Conservation (phyloP, 1,284 basidiomycete species). For the Cerrena zonata region DNA sequence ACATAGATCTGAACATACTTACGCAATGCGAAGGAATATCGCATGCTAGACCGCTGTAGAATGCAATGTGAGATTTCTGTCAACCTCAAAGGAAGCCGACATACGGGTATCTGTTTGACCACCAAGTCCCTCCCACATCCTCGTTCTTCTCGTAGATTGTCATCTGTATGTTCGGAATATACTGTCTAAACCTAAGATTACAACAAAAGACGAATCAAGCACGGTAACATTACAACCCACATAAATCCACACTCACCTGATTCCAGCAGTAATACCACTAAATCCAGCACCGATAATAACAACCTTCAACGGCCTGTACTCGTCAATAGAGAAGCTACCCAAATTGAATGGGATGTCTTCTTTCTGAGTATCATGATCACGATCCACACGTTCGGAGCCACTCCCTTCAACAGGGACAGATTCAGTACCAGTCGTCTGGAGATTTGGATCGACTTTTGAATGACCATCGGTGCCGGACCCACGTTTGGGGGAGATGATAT, state of each 20-base stretch:
- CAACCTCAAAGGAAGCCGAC: background rate
- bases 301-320: conserved; percentile 44
- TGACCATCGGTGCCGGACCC: too few species aligned
- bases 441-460: too few species aligned
- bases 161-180: conserved; percentile 44
- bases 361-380: too few species aligned
- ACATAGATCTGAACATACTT: too few species aligned
- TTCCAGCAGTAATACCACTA: conserved; percentile 49
- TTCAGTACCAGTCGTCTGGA: too few species aligned
- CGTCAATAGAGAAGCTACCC: conserved; percentile 37
- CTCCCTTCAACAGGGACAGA: too few species aligned
- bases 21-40: conserved; percentile 49
- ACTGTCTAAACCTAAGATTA: conserved; percentile 40
- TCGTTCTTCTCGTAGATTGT: conserved; percentile 51
- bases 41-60: conserved; percentile 42
- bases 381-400: too few species aligned
- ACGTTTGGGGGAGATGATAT: too few species aligned
- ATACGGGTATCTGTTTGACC: conserved; percentile 30
- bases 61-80: background rate
- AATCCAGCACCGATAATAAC: conserved; percentile 48
- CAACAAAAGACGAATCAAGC: background rate
- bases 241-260: conserved; percentile 33
- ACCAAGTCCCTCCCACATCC: conserved; percentile 57
- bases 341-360: conserved; percentile 9
- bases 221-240: background rate